Conservation (phyloP, 225 moss, liverwort and hornwort species). For the Straminergon stramineum region DNA sequence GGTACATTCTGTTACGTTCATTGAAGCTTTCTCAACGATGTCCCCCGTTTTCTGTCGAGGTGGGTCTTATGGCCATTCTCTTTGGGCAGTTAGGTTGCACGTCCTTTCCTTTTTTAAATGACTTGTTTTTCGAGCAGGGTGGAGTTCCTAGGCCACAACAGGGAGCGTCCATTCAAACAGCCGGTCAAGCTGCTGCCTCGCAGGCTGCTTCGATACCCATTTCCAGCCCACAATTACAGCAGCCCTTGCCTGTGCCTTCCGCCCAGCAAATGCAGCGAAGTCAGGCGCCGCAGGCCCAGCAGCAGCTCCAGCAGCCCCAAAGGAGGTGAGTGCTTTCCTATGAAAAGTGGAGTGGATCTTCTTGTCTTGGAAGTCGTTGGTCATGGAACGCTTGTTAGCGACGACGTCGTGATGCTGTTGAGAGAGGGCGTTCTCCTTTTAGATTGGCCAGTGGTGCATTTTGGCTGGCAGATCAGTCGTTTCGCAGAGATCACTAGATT, state of each 20-base stretch:
- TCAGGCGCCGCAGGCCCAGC: conserved; percentile 11
- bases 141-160: conserved; percentile 12
- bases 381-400: background rate
- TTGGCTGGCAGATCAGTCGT: no score
- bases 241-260: background rate
- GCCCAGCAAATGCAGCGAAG: conserved; percentile 13
- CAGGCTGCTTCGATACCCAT: background rate
- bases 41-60: background rate
- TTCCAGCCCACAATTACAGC: conserved; percentile 14
- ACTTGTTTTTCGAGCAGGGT: background rate
- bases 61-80: background rate
- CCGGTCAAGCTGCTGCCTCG: background rate
- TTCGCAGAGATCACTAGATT: background rate
- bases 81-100: background rate
- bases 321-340: conserved; percentile 16
- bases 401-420: background rate
- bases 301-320: conserved; percentile 15
- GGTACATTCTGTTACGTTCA: background rate
- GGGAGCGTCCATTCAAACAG: background rate
- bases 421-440: background rate
- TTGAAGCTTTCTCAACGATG: background rate
- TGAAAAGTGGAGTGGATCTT: background rate
- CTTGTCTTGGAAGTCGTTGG: background rate
- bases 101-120: background rate
- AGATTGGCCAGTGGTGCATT: background rate